Evolutionary conservation across 2,329 filamentous ascomycete genomes (phyloP).

Genomic region (Aulographum hederae): DNA sequence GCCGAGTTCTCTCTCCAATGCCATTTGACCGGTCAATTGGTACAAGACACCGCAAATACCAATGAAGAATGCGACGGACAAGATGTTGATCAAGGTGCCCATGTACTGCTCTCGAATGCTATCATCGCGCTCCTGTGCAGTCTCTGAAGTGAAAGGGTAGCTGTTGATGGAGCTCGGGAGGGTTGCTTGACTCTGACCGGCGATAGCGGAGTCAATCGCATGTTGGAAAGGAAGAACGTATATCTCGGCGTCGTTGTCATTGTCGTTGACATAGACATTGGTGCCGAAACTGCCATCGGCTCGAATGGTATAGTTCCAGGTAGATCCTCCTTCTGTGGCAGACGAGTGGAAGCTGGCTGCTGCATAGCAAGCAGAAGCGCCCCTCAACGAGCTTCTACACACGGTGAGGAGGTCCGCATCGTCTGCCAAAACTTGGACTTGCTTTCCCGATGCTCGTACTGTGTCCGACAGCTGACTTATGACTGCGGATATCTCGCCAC

Average conservation of each 20-base stretch:
- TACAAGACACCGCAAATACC: constrained; percentile 69
- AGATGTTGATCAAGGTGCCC: constrained; percentile 51
- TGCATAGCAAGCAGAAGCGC: constrained; percentile 17
- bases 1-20: constrained; percentile 67
- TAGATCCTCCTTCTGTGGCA: constrained; percentile 48
- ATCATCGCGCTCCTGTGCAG: constrained; percentile 45
- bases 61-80: constrained; percentile 64
- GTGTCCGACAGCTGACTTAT: constrained; percentile 43
- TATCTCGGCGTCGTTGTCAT: constrained; percentile 56
- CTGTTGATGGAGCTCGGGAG: constrained; percentile 30
- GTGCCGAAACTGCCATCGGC: constrained; percentile 55
- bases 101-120: constrained; percentile 54
- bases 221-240: constrained; percentile 66
- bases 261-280: constrained; percentile 40
- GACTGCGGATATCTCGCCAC: constrained; percentile 53
- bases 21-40: constrained; percentile 72
- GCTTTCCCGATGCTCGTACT: constrained; percentile 37
- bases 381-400: constrained; percentile 35
- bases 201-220: constrained; percentile 59
- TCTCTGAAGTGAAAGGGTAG: constrained; percentile 60
- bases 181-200: constrained; percentile 20
- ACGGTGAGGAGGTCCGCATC: constrained; percentile 40
- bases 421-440: constrained; percentile 33
- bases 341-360: constrained; percentile 61
- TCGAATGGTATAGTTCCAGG: constrained; percentile 78